phyloP scores from a whole-genome alignment of 345 rosid genomes.

The Erysimum cheiranthoides region DNA sequence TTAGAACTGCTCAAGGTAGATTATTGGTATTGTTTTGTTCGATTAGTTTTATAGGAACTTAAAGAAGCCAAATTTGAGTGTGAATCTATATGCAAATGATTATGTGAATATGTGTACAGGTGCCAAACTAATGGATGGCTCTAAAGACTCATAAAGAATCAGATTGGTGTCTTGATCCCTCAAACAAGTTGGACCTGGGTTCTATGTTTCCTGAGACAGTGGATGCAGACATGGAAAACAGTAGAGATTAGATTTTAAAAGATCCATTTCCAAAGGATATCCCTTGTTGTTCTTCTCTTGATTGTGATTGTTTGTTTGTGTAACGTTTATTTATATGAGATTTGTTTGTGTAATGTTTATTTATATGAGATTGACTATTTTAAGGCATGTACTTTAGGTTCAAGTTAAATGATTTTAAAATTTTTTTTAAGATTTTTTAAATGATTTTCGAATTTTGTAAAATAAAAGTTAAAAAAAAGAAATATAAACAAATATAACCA shows the following conservation, averaged over 20 bases:
- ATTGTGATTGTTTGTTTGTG: too few species aligned
- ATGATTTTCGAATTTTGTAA: too few species aligned
- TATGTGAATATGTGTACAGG: slow-evolving; percentile 27
- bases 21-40: background rate
- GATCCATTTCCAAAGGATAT: slow-evolving; percentile 22
- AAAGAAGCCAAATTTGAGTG: background rate
- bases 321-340: too few species aligned
- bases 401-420: too few species aligned
- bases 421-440: too few species aligned
- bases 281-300: slow-evolving; percentile 17
- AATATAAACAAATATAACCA: too few species aligned
- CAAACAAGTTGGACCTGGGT: slow-evolving; percentile 2
- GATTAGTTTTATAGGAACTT: background rate
- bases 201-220: slow-evolving; percentile 16
- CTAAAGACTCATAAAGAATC: slow-evolving; percentile 39
- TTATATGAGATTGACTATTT: too few species aligned
- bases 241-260: slow-evolving; percentile 18
- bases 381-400: too few species aligned
- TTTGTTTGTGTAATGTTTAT: too few species aligned
- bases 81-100: background rate
- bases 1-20: slow-evolving; percentile 1
- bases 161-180: slow-evolving; percentile 29
- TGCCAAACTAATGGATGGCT: slow-evolving; percentile 24
- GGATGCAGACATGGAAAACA: background rate
- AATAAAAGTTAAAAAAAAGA: too few species aligned